Base-by-base conservation (phyloP, 192 early-diverging fungal species). In the Entophlyctis luteolus region DNA sequence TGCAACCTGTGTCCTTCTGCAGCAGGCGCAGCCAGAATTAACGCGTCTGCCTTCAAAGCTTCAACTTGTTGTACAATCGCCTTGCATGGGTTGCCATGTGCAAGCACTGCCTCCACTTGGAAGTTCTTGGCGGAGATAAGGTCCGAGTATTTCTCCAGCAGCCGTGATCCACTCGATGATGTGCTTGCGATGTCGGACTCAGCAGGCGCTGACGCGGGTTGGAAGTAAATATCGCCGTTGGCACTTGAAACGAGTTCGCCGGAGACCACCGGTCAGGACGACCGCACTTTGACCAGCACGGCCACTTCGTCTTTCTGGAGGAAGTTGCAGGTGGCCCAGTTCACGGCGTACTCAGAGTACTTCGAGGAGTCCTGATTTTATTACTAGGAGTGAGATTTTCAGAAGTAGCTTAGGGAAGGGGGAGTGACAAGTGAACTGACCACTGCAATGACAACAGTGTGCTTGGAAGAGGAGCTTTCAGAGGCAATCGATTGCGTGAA, bases 11-110 rank as follows among this genome's bases (percentile, higher is more conserved):
- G n/a, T n/a, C n/a, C n/a, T 8, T 87, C 78, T 59, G 81, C 65
- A 16, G 82, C 86, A 27, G 83, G 79, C 6, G 76, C 73, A 6
- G 85, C 87, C 32, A 88, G 54, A 25, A 88, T 67, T 4, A 88
- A 60, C 14, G 68, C 70, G 63, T 86, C 78, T 4, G 83, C 81
- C 23, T 72, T 69, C 18, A 83, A 23, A 59, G 85, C 85, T 4
- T 31, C 25, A 8, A 65, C 77, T 42, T 88, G 87, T n/a, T 74
- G 72, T 27, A 82, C 78, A 50, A 88, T 78, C 48, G 80, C 85
- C 25, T 77, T 65, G 32, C 35, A 29, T 12, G n/a, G 10, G 16
- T 63, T 10, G 6, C 33, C 28, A 32, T 49, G 36, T 4, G 33
- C 62, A 31, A 29, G 14, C 12, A 29, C 39, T 12, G 10, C 39